phyloP scores from a whole-genome alignment of 176 grass and related monocot species.

The Aegilops tauschii region DNA sequence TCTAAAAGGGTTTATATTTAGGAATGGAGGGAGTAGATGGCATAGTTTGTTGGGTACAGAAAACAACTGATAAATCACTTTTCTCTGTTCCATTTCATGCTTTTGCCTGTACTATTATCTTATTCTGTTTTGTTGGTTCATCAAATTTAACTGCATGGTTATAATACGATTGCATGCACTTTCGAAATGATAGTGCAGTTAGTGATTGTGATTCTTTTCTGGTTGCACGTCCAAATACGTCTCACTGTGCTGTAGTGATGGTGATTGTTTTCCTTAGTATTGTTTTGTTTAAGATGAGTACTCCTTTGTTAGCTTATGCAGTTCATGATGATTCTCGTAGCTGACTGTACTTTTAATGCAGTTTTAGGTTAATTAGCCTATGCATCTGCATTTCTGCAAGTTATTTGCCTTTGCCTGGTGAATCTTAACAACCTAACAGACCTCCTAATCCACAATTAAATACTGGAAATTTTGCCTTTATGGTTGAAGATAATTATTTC shows the following conservation, averaged over 20 bases:
- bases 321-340: conserved; percentile 12
- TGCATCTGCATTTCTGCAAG: not conserved
- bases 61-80: not conserved
- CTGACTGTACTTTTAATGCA: not conserved
- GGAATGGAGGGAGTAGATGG: not conserved
- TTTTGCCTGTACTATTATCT: not conserved
- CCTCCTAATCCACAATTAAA: not conserved
- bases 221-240: not conserved
- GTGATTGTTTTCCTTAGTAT: not conserved
- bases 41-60: not conserved
- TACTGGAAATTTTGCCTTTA: not conserved
- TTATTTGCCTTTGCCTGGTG: not conserved
- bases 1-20: too few relatives aligned
- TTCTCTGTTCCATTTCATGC: not conserved
- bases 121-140: not conserved
- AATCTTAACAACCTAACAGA: not conserved
- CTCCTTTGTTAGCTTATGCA: not conserved
- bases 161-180: not conserved
- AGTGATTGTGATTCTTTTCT: not conserved
- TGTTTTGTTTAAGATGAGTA: not conserved
- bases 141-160: not conserved
- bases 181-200: not conserved
- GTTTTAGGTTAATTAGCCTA: not conserved
- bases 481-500: conserved; percentile 4
- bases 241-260: not conserved